Base-by-base conservation (phyloP, 345 rosid species). In the Ailanthus altissimus region DNA sequence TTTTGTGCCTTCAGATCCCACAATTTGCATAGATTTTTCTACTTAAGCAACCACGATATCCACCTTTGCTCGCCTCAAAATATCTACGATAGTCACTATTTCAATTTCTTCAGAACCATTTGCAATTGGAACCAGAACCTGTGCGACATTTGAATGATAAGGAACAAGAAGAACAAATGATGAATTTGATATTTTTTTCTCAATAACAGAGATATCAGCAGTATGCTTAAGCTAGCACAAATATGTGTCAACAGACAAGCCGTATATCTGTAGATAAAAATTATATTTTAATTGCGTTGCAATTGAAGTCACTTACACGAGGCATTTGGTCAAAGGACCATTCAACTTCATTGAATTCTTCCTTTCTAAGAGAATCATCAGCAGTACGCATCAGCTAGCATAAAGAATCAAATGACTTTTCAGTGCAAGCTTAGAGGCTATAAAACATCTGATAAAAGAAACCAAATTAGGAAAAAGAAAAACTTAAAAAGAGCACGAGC, bases 101-200 rank as follows among this genome's bases (percentile, higher is more conserved):
- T 92, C 99, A 78, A 90, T 82, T 78, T 81, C 97, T 82, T 92
- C 94, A 74, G 90, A 93, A 54, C 97, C 98, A 73, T 93, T 92
- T 79, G 98, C 97, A 79, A 90, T 86, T 16, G 98, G 94, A 79
- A 95, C 75, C 38, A 95, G 96, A 78, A 92, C 94, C 97, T 95
- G 87, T 56, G 43, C 16, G 47, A 76, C 77, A 78, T 75, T 75
- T 40, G 63, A 78, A 53, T 40, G 45, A 43, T 74, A 47, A 75
- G 70, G 74, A 28, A 75, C 54, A 71, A 26, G 42, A 32, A 5
- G 38, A 14, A 16, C n/a, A 36, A 62, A 36, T 36, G 45, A 62
- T 32, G 13, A 18, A 62, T 62, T 62, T 62, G 13, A 36, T 5
- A 32, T 23, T 36, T 62, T 38, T 15, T 36, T 62, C 32, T 15